Base-by-base conservation (phyloP, 2,329 filamentous ascomycete genomes). In the Clonostachys rhizophaga region DNA sequence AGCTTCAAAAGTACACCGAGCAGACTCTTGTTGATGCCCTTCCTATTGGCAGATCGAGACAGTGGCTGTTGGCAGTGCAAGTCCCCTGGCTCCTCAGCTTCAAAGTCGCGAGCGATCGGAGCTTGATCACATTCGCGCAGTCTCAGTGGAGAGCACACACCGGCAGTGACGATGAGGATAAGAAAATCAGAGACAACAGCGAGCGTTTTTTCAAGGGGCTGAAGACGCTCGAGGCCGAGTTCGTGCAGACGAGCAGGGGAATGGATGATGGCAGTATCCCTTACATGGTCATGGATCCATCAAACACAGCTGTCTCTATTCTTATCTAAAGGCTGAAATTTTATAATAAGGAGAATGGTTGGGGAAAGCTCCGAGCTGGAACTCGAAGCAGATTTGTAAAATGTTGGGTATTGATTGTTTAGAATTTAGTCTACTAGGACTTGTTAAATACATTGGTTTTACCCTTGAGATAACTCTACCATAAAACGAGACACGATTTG, bases 41-140 rank as follows among this genome's bases (percentile, higher is more conserved):
- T 4, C 74, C 72, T 1, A 65, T 74, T 40, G 63, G 66, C 24
- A 54, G 65, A 3, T 60, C 65, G 34, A 56, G 64, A 3, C 61
- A 74, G 50, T 77, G 74, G 72, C 56, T 76, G 6, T 59, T 76
- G 2, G 58, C 68, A 1, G 63, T 66, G 1, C 70, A 75, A 42
- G 52, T 76, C 1, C 72, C 73, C 1, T 69, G 68, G 56, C 59
- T 77, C 2, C 61, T 75, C 9, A 72, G 67, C 49, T 72, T 68
- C 58, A 61, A 64, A 46, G 70, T 72, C 6, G 62, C 61, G 0
- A 57, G 64, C 16, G 63, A 71, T 17, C 57, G 69, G 44, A 73
- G 63, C 36, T 51, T 74, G 34, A 49, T 70, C 16, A 67, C 61
- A 24, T 73, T 70, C 48, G 70, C 70, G 4, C 58, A 60, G n/a